phyloP scores from a whole-genome alignment of 352 stramenopile genomes.

The Phytophthora tubulina region DNA sequence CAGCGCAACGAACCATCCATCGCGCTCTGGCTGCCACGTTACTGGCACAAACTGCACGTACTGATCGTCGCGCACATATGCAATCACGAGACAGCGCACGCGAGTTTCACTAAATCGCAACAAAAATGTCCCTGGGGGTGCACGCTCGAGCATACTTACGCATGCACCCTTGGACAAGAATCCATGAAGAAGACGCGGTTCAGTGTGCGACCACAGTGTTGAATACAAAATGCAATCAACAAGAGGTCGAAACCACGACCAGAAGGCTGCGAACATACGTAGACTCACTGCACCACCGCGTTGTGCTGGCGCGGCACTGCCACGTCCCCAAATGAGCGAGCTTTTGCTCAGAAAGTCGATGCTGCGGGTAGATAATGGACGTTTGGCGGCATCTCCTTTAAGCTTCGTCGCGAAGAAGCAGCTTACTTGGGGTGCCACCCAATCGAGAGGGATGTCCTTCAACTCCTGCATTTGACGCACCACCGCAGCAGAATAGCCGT shows the following conservation, averaged over 20 bases:
- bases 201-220: conserved; percentile 71
- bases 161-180: conserved; percentile 87
- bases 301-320: conserved; percentile 45
- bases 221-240: conserved; percentile 72
- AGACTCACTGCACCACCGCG: conserved; percentile 60
- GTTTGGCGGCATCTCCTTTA: conserved; percentile 68
- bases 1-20: conserved; percentile 71
- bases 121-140: conserved; percentile 78
- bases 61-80: conserved; percentile 66
- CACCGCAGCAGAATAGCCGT: conserved; percentile 34
- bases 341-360: conserved; percentile 86
- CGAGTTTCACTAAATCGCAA: conserved; percentile 84
- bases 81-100: conserved; percentile 73
- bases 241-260: conserved; percentile 78
- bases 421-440: conserved; percentile 71
- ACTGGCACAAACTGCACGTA: conserved; percentile 84
- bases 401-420: conserved; percentile 85
- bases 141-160: conserved; percentile 76
- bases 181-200: conserved; percentile 81
- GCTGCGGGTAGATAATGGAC: conserved; percentile 73
- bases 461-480: conserved; percentile 56
- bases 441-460: conserved; percentile 64
- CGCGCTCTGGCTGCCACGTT: conserved; percentile 51
- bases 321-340: conserved; percentile 69
- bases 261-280: conserved; percentile 79